Base-by-base conservation (phyloP, 345 rosid species). In the Corchorus capsularis region DNA sequence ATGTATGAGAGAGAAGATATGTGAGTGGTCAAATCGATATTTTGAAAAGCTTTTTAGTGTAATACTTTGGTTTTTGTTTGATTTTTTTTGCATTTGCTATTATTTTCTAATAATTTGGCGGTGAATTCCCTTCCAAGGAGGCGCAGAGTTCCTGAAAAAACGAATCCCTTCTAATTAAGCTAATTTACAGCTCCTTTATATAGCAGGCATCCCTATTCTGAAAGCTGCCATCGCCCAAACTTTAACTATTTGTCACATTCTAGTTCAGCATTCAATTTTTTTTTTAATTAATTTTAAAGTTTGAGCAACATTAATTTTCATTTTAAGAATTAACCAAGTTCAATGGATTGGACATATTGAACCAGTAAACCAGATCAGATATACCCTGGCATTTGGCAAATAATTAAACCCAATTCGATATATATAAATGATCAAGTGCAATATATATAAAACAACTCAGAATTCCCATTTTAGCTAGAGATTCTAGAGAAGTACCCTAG, bases 1-100 rank as follows among this genome's bases (percentile, higher is more conserved):
- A 69, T 45, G 55, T 71, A 22, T 34, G 70, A 53, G 76, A 46
- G 71, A 63, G 73, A 53, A 57, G 79, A 71, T 49, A 37, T 39
- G 19, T 73, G 87, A 82, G 83, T 77, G 63, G 87, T 86, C 89
- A 84, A 78, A 84, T 86, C 86, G 69, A 37, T 50, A 54, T 53
- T 39, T 19, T 27, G 52, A 68, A 81, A 73, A 77, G 65, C 70
- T 60, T 75, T 69, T 49, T 13, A 53, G 50, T 13, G 71, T 22
- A 67, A 39, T n/a, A 41, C 53, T 67, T 22, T 50, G 2, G 2
- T 9, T 10, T n/a, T 41, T 65, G 50, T 67, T 67, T 43, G 22
- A 8, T 61, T 27, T 27, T 27, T 27, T 27, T 27, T 27, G 27
- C 27, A 27, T 27, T 34, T 34, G 4, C 5, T 32, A 7, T 13